These are phyloP conservation scores for Chaetothyriales sp. DNA, from an alignment of 2,329 filamentous ascomycete species.

Conservation along the genomic window DNA sequence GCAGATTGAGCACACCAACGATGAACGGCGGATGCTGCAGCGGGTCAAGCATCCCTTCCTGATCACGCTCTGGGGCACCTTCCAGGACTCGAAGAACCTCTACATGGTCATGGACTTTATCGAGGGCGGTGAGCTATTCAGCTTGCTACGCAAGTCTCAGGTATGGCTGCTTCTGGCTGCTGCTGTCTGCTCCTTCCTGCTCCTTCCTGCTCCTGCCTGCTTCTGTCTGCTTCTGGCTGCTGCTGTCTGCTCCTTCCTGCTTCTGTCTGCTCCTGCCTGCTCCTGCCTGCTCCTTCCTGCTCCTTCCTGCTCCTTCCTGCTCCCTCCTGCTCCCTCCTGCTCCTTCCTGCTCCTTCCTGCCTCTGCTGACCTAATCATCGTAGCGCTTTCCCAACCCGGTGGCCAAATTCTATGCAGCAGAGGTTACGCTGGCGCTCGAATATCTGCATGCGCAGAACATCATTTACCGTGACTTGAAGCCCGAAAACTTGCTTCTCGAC, in stretches of 20 bases:
- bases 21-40: slow-evolving; percentile 88
- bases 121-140: slow-evolving; percentile 94
- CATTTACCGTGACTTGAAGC: slow-evolving; percentile 95
- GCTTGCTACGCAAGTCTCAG: slow-evolving; percentile 80
- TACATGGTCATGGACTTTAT: slow-evolving; percentile 99
- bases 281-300: slow-evolving; percentile 1
- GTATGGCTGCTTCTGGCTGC: slow-evolving; percentile 36
- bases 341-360: slow-evolving; percentile 4
- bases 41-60: slow-evolving; percentile 96
- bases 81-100: slow-evolving; percentile 85
- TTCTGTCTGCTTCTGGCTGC: slow-evolving; percentile 1
- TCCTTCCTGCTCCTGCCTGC: slow-evolving; percentile 4
- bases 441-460: slow-evolving; percentile 92
- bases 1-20: slow-evolving; percentile 98
- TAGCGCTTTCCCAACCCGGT: slow-evolving; percentile 97
- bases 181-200: slow-evolving; percentile 2
- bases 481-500: slow-evolving; percentile 83
- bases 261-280: slow-evolving; percentile 3
- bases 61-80: slow-evolving; percentile 96
- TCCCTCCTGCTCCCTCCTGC: slow-evolving; percentile 1
- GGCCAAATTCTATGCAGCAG: slow-evolving; percentile 96
- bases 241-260: slow-evolving; percentile 2
- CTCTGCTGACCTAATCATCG: slow-evolving; percentile 9
- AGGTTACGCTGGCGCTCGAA: slow-evolving; percentile 88
- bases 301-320: slow-evolving; percentile 4